Conservation (phyloP, 2,329 filamentous ascomycete genomes). For the Botrytis sinoallii region DNA sequence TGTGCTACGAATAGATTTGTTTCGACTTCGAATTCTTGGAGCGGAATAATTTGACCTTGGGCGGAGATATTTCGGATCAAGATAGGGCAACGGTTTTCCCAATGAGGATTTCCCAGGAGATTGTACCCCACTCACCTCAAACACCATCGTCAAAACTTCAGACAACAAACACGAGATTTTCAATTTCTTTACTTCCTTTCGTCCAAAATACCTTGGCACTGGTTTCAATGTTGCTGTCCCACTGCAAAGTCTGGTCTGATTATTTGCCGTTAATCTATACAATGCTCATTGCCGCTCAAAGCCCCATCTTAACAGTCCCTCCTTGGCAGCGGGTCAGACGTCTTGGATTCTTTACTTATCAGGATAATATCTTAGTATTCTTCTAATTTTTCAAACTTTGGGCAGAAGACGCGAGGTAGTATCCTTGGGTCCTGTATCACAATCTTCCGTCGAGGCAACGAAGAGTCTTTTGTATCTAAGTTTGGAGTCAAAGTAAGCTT, state of each 20-base stretch:
- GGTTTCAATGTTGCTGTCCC: not conserved
- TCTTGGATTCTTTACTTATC: not conserved
- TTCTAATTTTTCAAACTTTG: not conserved
- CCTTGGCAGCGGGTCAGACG: constrained; percentile 2
- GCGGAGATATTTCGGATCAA: not conserved
- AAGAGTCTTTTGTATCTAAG: not conserved
- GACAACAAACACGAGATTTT: constrained; percentile 6
- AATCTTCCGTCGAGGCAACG: not conserved
- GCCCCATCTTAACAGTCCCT: not conserved
- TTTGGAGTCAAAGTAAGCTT: not conserved
- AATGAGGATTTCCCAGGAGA: not conserved
- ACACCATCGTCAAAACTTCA: constrained; percentile 10
- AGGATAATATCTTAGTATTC: not conserved
- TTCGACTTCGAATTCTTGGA: not conserved
- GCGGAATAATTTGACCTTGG: not conserved
- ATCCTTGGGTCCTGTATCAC: constrained; percentile 4
- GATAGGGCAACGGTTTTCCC: not conserved
- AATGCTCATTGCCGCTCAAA: not conserved
- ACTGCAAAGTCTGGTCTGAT: not conserved
- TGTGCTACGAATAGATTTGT: not conserved
- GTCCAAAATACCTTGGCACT: not conserved
- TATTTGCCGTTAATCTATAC: constrained; percentile 4
- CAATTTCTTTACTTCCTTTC: not conserved
- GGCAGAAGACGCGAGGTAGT: not conserved
- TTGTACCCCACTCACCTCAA: constrained; percentile 4